Base-by-base conservation (phyloP, 2,329 filamentous ascomycete species). In the Xylaria sp. region DNA sequence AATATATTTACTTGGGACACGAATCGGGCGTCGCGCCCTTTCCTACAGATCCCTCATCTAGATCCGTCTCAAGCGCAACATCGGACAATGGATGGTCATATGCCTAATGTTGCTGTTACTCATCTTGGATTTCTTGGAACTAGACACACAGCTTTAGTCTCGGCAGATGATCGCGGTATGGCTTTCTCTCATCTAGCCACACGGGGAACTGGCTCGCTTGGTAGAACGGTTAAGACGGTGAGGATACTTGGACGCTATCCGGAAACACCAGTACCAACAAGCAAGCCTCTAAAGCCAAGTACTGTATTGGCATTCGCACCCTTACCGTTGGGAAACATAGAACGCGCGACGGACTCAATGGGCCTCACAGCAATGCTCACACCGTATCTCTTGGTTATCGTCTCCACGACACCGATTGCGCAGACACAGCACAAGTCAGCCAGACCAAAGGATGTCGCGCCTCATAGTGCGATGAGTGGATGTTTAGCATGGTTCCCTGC, bases 1-100 rank as follows among this genome's bases (percentile, higher is more conserved):
- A 90, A 90, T 77, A 97, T 99, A 62, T 98, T 97, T 77, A 99
- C 95, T 0, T 99, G 97, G 97, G 97, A 99, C 79, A 91, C 95
- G 13, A 88, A 88, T 48, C 88, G 92, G 66, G 88, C 92, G n/a
- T 89, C 93, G 3, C 88, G 92, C 38, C 96, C 95, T 0, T 99
- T 99, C 79, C 86, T 99, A 38, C 90, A 93, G 59, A 94, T 99
- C 51, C 89, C 91, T 0, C 93, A 93, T 42, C 83, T 97, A 10
- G 89, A 93, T 40, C 81, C 85, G n/a, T 81, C 83, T 2, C 88
- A 92, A 66, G 77, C 90, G 38, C 86, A 92, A 63, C 86, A 89
- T 36, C 87, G 90, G 57, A 90, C 87, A n/a, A 79, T 82, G 0
- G 94, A 98, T 82, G 95, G 96, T 1, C 96, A 99, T 81, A 82